Evolutionary conservation across 169 alveolate genomes (phyloP).

Genomic region (Cystoisospora suis): DNA sequence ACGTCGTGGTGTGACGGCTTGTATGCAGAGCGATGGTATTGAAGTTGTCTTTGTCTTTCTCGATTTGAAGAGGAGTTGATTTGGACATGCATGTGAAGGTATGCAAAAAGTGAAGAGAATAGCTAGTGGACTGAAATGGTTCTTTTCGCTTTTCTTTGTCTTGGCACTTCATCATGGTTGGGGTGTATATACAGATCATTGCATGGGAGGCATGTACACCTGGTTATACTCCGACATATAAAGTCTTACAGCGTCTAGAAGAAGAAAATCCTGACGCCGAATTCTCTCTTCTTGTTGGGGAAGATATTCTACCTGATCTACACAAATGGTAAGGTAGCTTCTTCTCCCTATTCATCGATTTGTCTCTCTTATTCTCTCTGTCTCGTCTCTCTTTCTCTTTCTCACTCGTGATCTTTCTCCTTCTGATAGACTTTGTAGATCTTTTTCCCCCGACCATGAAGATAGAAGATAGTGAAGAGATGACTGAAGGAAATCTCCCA

Average conservation of each 20-base stretch:
- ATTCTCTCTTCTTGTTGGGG: background rate
- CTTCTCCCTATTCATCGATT: background rate
- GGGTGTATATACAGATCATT: background rate
- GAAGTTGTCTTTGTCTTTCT: background rate
- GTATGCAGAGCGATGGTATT: background rate
- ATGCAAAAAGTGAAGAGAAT: background rate
- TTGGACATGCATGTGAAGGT: background rate
- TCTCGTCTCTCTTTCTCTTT: too few species aligned
- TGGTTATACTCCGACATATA: conserved; percentile 13
- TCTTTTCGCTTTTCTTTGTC: background rate
- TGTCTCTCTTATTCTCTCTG: background rate
- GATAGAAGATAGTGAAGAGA: too few species aligned
- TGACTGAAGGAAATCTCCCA: too few species aligned
- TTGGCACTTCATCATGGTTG: background rate
- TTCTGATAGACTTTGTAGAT: too few species aligned
- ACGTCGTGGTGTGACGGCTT: background rate
- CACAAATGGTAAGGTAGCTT: background rate
- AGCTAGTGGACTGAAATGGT: background rate
- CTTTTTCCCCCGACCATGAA: too few species aligned
- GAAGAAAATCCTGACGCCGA: conserved; percentile 3
- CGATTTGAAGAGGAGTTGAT: too few species aligned
- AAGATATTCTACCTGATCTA: conserved; percentile 5
- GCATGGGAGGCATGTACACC: background rate
- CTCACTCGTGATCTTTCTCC: too few species aligned
- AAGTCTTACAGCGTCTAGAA: background rate